These are phyloP conservation scores for Fusarium robinianum DNA, from an alignment of 2,329 filamentous ascomycete genomes.

Conservation along the genomic window DNA sequence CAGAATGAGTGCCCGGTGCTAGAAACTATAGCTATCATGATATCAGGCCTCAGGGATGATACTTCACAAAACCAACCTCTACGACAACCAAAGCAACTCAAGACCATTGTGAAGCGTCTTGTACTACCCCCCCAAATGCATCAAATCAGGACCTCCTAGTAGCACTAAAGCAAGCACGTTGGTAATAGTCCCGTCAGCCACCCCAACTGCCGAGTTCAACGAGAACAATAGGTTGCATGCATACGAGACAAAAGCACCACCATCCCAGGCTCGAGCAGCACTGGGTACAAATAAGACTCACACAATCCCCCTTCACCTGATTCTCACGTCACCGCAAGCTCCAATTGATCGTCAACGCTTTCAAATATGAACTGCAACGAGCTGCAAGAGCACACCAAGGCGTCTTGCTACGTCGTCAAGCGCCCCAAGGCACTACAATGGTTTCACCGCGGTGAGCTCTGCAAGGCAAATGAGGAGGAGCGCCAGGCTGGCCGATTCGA, in stretches of 20 bases:
- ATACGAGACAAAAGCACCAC: slow-evolving; percentile 4
- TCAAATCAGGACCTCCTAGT: too few species aligned
- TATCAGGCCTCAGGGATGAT: too few species aligned
- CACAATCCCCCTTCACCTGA: not conserved
- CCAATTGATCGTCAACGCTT: not conserved
- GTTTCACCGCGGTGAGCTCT: slow-evolving; percentile 49
- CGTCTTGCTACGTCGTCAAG: slow-evolving; percentile 44
- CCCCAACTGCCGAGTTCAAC: slow-evolving; percentile 6
- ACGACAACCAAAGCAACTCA: not conserved
- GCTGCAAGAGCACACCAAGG: slow-evolving; percentile 39
- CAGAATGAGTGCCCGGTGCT: too few species aligned
- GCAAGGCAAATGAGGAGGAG: slow-evolving; percentile 49
- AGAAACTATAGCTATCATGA: too few species aligned
- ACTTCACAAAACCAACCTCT: too few species aligned
- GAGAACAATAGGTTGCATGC: slow-evolving; percentile 5
- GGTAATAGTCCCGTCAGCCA: slow-evolving; percentile 33
- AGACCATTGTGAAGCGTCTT: too few species aligned
- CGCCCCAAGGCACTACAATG: slow-evolving; percentile 49
- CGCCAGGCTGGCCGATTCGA: slow-evolving; percentile 53
- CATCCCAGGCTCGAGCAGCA: too few species aligned
- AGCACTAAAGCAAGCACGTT: too few species aligned
- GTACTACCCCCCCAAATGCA: too few species aligned
- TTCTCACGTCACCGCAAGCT: not conserved
- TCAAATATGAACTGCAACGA: slow-evolving; percentile 45
- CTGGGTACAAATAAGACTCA: too few species aligned